Conservation (phyloP, 2,329 filamentous ascomycete genomes). For the Amauroascus verrucosus region DNA sequence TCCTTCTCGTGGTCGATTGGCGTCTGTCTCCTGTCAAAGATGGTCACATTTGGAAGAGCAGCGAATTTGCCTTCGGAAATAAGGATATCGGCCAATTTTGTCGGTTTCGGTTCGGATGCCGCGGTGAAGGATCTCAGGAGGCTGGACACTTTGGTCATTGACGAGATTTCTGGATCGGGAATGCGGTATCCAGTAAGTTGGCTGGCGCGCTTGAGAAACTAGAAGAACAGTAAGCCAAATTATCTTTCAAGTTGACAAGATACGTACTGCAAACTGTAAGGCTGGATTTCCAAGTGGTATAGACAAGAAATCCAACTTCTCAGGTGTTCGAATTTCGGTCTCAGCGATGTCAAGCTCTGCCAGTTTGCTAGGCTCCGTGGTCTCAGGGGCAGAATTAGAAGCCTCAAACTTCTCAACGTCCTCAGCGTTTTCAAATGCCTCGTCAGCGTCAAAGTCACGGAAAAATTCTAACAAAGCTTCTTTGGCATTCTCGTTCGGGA, state of each 20-base stretch:
- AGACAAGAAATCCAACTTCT: conserved; percentile 47
- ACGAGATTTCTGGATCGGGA: conserved; percentile 56
- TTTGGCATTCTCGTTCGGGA: conserved; percentile 25
- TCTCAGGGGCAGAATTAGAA: conserved; percentile 9
- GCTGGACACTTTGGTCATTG: conserved; percentile 44
- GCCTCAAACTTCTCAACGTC: conserved; percentile 1
- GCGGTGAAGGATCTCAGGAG: conserved; percentile 44
- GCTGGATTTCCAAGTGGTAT: conserved; percentile 47
- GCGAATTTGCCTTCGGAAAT: conserved; percentile 38
- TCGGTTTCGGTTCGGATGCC: conserved; percentile 31
- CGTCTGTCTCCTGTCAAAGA: conserved; percentile 56
- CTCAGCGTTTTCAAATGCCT: conserved; percentile 4
- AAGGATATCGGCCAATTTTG: conserved; percentile 54
- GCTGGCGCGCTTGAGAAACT: conserved; percentile 73
- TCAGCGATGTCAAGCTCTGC: conserved; percentile 9
- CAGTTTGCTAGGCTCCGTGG: conserved; percentile 12
- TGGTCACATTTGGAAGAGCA: conserved; percentile 57
- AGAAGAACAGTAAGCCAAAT: conserved; percentile 18
- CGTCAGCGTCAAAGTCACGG: conserved; percentile 20
- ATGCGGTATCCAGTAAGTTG: conserved; percentile 71
- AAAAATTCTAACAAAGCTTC: conserved; percentile 29
- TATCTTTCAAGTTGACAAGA: not conserved
- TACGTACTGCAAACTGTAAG: conserved; percentile 64
- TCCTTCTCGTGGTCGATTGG: conserved; percentile 61
- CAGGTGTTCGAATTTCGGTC: conserved; percentile 9